Percentiles rank a stretch among this genome's conserved stretches.
Evolutionary conservation across 2,329 filamentous ascomycete genomes (phyloP).

Genomic region (Massarina eburnea): DNA sequence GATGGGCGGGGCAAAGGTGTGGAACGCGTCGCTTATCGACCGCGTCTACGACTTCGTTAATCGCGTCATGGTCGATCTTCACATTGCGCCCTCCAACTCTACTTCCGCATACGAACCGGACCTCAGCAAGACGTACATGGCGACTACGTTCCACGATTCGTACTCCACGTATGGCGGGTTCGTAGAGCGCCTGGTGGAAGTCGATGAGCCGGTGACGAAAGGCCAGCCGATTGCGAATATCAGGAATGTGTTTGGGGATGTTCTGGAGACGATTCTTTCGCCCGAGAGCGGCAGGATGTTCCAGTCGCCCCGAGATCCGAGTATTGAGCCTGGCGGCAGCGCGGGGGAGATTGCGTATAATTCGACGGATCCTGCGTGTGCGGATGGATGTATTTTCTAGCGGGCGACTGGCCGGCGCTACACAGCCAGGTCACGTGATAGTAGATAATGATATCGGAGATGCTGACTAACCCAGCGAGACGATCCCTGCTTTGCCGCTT

Average conservation of each 20-base stretch:
- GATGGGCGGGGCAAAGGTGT: slow-evolving; percentile 42
- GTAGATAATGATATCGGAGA: not conserved
- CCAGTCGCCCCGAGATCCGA: slow-evolving; percentile 38
- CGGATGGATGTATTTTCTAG: slow-evolving; percentile 30
- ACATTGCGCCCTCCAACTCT: slow-evolving; percentile 30
- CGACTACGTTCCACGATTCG: slow-evolving; percentile 31
- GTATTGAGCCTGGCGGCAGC: slow-evolving; percentile 37
- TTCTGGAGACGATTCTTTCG: slow-evolving; percentile 38
- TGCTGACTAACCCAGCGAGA: slow-evolving; percentile 1
- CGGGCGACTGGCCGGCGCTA: no score
- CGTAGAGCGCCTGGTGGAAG: slow-evolving; percentile 29
- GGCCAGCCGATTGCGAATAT: slow-evolving; percentile 41
- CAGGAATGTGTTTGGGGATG: slow-evolving; percentile 40
- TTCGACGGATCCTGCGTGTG: slow-evolving; percentile 33
- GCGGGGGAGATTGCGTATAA: slow-evolving; percentile 43
- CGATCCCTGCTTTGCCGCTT: slow-evolving; percentile 5
- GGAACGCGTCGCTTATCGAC: slow-evolving; percentile 40
- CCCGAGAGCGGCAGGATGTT: slow-evolving; percentile 38
- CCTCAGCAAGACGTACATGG: slow-evolving; percentile 35
- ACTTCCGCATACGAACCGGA: slow-evolving; percentile 32
- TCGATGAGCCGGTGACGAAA: slow-evolving; percentile 39
- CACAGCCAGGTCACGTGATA: no score
- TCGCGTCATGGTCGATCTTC: slow-evolving; percentile 29
- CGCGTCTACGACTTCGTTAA: slow-evolving; percentile 35
- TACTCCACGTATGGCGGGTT: slow-evolving; percentile 32